A percentile compares a stretch with the other conserved stretches of the same genome.
Evolutionary conservation across 257 asterid species (phyloP).

Genomic region (Lantana camara): DNA sequence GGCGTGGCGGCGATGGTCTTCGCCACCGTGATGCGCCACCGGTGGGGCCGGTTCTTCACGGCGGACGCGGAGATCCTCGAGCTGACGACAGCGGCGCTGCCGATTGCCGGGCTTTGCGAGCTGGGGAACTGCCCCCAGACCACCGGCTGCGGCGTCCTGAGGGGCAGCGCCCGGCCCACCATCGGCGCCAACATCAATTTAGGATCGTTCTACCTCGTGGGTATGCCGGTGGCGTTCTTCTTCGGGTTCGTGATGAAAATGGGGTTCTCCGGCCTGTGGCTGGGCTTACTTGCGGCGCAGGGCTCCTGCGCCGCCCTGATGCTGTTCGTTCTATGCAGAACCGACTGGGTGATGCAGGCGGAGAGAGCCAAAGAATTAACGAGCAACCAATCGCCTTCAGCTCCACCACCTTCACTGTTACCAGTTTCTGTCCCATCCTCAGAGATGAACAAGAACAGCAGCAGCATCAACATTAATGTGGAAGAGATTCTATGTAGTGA

Average conservation of each 20-base stretch:
- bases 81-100: conserved; percentile 75
- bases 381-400: conserved; percentile 24
- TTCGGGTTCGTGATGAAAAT: conserved; percentile 69
- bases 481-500: conserved; percentile 51
- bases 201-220: conserved; percentile 85
- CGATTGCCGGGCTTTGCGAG: conserved; percentile 89
- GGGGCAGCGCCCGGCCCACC: conserved; percentile 89
- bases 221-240: conserved; percentile 90
- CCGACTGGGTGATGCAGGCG: conserved; percentile 72
- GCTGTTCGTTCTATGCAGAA: conserved; percentile 56
- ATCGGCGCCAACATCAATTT: conserved; percentile 81
- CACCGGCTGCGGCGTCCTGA: conserved; percentile 84
- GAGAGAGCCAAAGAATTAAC: conserved; percentile 75
- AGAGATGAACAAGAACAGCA: conserved; percentile 22
- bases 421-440: conserved; percentile 30
- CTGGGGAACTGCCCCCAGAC: conserved; percentile 97
- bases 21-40: conserved; percentile 58
- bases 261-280: conserved; percentile 90
- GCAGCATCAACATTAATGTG: conserved; percentile 21
- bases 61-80: conserved; percentile 61
- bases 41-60: conserved; percentile 81
- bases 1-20: conserved; percentile 74
- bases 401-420: conserved; percentile 13
- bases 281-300: conserved; percentile 95
- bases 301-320: conserved; percentile 73